Conservation (phyloP, 2,329 filamentous ascomycete genomes). For the Nannizzia gypsea region DNA sequence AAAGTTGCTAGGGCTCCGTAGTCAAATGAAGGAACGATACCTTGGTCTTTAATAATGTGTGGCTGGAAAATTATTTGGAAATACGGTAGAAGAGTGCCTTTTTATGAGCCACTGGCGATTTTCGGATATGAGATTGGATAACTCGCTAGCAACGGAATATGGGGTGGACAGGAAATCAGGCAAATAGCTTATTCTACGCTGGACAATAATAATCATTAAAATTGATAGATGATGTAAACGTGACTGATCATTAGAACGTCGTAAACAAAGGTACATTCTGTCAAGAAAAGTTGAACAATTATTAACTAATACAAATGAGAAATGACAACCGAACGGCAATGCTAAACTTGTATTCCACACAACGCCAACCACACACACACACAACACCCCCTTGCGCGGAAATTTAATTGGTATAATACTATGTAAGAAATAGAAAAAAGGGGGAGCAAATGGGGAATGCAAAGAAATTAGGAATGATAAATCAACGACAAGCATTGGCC, state of each 20-base stretch:
- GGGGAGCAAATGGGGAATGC: not conserved
- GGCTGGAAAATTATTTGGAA: not conserved
- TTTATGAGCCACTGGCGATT: no score
- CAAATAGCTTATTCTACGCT: no score
- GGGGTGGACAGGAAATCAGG: no score
- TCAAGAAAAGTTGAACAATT: not conserved
- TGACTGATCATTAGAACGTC: not conserved
- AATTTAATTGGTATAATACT: constrained; percentile 4
- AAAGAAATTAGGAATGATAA: not conserved
- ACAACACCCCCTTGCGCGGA: not conserved
- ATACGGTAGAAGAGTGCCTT: no score
- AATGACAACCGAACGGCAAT: not conserved
- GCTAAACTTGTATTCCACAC: not conserved
- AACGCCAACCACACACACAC: not conserved
- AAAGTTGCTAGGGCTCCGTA: not conserved
- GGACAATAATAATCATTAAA: no score
- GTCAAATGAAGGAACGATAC: not conserved
- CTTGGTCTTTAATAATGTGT: not conserved
- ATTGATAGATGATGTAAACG: not conserved
- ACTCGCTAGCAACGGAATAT: no score
- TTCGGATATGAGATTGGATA: no score
- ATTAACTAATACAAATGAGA: constrained; percentile 1
- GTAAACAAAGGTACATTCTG: constrained; percentile 1
- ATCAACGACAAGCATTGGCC: not conserved
- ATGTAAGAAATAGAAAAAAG: not conserved